Conservation (phyloP, 352 stramenopile species). For the Phytophthora gonapodyides region DNA sequence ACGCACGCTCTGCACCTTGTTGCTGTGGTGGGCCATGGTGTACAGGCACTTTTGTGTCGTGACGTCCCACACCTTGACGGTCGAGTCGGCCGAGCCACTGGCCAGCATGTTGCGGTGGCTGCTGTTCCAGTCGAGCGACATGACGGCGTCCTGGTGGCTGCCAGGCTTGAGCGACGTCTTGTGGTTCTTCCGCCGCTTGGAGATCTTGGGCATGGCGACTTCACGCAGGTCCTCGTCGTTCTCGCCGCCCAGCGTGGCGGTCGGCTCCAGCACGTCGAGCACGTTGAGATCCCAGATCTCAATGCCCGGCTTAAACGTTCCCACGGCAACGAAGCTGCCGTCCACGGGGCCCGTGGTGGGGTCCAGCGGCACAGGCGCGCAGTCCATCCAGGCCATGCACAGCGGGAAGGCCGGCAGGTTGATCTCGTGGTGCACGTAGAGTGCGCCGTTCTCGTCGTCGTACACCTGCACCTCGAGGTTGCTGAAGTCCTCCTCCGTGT, state of each 20-base stretch:
- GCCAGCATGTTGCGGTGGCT: conserved; percentile 97
- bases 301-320: conserved; percentile 99
- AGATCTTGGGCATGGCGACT: conserved; percentile 77
- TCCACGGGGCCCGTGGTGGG: conserved; percentile 68
- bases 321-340: conserved; percentile 98
- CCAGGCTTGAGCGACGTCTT: conserved; percentile 84
- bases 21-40: conserved; percentile 98
- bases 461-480: conserved; percentile 99
- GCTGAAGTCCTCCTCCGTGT: conserved; percentile 98
- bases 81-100: conserved; percentile 97
- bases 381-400: conserved; percentile 97
- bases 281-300: conserved; percentile 99
- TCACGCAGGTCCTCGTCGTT: conserved; percentile 78
- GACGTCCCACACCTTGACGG: conserved; percentile 97
- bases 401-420: conserved; percentile 98
- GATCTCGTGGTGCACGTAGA: conserved; percentile 99
- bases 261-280: conserved; percentile 97
- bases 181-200: conserved; percentile 78
- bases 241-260: conserved; percentile 94
- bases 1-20: conserved; percentile 97
- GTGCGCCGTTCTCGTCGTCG: conserved; percentile 94
- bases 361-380: conserved; percentile 69
- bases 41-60: conserved; percentile 92
- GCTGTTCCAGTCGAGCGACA: conserved; percentile 98
- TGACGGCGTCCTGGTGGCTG: conserved; percentile 98